phyloP scores from a whole-genome alignment of 371 early-diverging fungal genomes.

The Blastocladiella emersonii region DNA sequence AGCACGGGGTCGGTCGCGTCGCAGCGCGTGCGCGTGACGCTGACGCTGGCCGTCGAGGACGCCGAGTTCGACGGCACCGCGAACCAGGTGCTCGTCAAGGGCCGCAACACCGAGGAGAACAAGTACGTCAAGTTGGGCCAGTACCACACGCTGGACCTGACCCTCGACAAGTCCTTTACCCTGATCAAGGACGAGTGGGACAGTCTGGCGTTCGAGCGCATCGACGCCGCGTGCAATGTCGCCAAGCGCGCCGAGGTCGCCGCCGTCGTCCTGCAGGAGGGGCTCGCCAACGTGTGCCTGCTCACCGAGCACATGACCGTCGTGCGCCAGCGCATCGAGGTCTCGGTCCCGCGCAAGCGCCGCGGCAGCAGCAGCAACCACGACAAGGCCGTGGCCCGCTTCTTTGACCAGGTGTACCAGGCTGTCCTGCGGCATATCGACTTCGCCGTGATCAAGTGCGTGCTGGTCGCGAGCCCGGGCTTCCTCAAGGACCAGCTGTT shows the following conservation, averaged over 20 bases:
- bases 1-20: constrained; percentile 81
- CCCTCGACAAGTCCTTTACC: constrained; percentile 74
- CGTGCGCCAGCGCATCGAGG: constrained; percentile 81
- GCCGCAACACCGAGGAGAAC: constrained; percentile 72
- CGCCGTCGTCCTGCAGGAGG: constrained; percentile 90
- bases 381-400: constrained; percentile 73
- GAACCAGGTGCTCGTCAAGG: constrained; percentile 72
- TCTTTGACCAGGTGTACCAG: constrained; percentile 81
- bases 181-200: constrained; percentile 87
- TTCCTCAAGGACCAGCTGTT: constrained; percentile 81
- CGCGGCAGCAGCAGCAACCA: constrained; percentile 73
- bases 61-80: constrained; percentile 81
- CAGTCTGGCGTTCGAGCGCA: constrained; percentile 69
- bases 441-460: constrained; percentile 77
- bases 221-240: constrained; percentile 79
- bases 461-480: constrained; percentile 89
- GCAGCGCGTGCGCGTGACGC: constrained; percentile 57
- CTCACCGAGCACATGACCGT: constrained; percentile 89
- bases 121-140: constrained; percentile 85
- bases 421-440: constrained; percentile 71
- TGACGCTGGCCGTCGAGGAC: constrained; percentile 73
- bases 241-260: constrained; percentile 84
- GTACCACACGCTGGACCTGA: constrained; percentile 90
- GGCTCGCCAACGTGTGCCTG: constrained; percentile 80
- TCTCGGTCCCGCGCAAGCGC: constrained; percentile 79